phyloP scores from a whole-genome alignment of 2,329 filamentous ascomycete species.

The Trichophyton rubrum region DNA sequence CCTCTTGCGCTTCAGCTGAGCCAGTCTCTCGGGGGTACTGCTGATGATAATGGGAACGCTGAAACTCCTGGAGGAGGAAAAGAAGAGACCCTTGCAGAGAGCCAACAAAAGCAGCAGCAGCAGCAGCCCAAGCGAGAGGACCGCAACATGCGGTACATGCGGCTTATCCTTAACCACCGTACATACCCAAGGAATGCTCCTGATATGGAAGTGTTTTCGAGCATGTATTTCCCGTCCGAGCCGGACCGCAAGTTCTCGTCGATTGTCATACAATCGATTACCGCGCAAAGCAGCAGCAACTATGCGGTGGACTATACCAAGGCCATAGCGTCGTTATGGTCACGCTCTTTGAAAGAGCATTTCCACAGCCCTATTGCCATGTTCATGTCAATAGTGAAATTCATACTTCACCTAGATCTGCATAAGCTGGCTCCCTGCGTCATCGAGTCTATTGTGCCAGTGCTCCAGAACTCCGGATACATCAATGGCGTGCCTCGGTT shows the following conservation, averaged over 20 bases:
- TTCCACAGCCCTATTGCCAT: constrained; percentile 35
- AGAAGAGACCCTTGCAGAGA: constrained; percentile 15
- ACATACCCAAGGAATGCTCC: constrained; percentile 36
- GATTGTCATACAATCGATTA: constrained; percentile 41
- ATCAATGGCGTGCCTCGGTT: constrained; percentile 44
- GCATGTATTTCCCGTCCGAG: constrained; percentile 42
- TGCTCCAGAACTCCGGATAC: constrained; percentile 37
- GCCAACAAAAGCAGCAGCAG: constrained; percentile 6
- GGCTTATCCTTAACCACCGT: constrained; percentile 45
- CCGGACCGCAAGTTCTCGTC: constrained; percentile 39
- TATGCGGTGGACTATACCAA: constrained; percentile 39
- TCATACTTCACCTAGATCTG: constrained; percentile 30
- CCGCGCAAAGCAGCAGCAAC: constrained; percentile 31
- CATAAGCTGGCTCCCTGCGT: constrained; percentile 25
- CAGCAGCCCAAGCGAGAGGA: constrained; percentile 15
- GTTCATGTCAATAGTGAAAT: constrained; percentile 31
- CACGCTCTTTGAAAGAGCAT: constrained; percentile 42
- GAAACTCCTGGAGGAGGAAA: constrained; percentile 17
- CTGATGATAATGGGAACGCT: constrained; percentile 13
- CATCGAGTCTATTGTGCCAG: constrained; percentile 27
- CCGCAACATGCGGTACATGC: constrained; percentile 33
- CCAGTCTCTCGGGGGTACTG: constrained; percentile 14
- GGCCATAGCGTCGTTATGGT: constrained; percentile 43
- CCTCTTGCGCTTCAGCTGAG: constrained; percentile 32
- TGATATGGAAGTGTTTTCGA: constrained; percentile 43